A percentile compares a stretch with the other conserved stretches of the same genome.
These are phyloP conservation scores for Arthrobotrys entomopaga DNA, from an alignment of 2,329 filamentous ascomycete species.

Conservation along the genomic window DNA sequence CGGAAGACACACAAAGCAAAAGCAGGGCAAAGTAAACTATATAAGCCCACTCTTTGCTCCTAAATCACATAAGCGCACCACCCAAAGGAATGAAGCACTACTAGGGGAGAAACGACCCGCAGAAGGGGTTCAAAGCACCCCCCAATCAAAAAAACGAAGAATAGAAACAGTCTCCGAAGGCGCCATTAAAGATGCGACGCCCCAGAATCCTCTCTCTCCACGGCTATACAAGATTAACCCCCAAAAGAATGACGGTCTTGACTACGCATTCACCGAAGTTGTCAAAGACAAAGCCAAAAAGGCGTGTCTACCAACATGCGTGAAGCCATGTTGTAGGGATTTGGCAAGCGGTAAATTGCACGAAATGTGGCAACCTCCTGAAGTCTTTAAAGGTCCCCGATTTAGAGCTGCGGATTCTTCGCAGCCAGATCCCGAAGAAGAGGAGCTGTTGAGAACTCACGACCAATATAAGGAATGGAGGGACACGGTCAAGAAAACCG, in stretches of 20 bases:
- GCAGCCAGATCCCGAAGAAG: slow-evolving; percentile 58
- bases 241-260: slow-evolving; percentile 73
- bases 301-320: slow-evolving; percentile 77
- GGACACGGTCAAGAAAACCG: slow-evolving; percentile 75
- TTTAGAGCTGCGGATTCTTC: slow-evolving; percentile 34
- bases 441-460: slow-evolving; percentile 70
- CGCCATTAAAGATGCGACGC: not conserved
- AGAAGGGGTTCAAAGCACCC: slow-evolving; percentile 4
- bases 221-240: slow-evolving; percentile 85
- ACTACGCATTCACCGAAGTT: slow-evolving; percentile 79
- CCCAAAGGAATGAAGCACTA: not conserved
- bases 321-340: slow-evolving; percentile 71
- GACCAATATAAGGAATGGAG: slow-evolving; percentile 64
- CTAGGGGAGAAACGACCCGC: slow-evolving; percentile 13
- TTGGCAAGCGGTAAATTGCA: slow-evolving; percentile 52
- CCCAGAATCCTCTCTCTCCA: slow-evolving; percentile 27
- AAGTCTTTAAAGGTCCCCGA: slow-evolving; percentile 46
- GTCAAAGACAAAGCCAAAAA: slow-evolving; percentile 76
- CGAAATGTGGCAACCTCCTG: slow-evolving; percentile 52
- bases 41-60: not conserved
- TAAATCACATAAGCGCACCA: not conserved
- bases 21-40: not conserved
- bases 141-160: slow-evolving; percentile 22
- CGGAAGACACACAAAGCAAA: not conserved
- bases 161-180: slow-evolving; percentile 4